A percentile compares a stretch with the other conserved stretches of the same genome.
Evolutionary conservation across 768 basidiomycete species (phyloP).

Genomic region (Suillus weaverae): DNA sequence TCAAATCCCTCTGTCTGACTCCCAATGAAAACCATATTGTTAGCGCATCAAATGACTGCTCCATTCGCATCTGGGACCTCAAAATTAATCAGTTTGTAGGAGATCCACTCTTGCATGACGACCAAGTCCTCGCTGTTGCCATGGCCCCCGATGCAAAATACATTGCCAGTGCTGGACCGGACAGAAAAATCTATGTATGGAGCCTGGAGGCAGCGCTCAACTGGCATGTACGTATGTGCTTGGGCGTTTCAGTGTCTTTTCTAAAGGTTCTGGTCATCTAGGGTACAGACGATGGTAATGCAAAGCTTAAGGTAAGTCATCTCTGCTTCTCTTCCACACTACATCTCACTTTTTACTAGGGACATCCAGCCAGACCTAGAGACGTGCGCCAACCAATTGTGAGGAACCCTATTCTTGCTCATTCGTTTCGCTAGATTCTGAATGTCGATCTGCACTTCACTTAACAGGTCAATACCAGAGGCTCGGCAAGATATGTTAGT

Average conservation of each 20-base stretch:
- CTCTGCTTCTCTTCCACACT: background rate
- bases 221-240: background rate
- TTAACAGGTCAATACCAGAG: background rate
- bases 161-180: constrained; percentile 79
- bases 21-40: background rate
- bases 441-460: no score
- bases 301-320: background rate
- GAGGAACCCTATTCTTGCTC: background rate
- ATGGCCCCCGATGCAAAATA: constrained; percentile 77
- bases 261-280: background rate
- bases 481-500: background rate
- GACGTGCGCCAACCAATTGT: background rate
- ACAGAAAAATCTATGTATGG: constrained; percentile 79
- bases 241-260: background rate
- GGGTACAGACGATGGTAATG: background rate
- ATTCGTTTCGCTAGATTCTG: background rate
- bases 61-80: background rate
- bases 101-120: constrained; percentile 67
- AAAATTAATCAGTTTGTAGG: background rate
- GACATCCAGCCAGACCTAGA: background rate
- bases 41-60: background rate
- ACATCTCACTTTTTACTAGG: background rate
- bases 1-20: background rate
- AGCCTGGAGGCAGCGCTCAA: constrained; percentile 45
- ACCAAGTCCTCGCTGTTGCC: constrained; percentile 76